Evolutionary conservation across 2,329 filamentous ascomycete genomes (phyloP).

Genomic region (Neoarthrinium moseri): DNA sequence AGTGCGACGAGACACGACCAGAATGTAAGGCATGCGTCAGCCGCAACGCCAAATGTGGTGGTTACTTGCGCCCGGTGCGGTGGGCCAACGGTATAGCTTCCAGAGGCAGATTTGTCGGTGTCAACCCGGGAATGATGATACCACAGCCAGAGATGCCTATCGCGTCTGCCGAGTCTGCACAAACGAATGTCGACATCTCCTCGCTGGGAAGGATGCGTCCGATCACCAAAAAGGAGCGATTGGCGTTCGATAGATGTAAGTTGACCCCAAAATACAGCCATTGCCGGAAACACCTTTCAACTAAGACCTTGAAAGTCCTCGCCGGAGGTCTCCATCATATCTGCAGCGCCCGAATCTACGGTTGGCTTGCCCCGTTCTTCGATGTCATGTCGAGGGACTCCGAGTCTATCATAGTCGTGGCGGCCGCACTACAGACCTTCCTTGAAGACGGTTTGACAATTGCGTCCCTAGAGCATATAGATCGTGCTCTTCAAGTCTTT

Average conservation of each 20-base stretch:
- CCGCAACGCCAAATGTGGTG: constrained; percentile 12
- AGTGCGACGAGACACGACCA: constrained; percentile 28
- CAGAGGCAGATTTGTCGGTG: constrained; percentile 15
- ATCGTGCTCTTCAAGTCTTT: neutral
- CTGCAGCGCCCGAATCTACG: neutral
- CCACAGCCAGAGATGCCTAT: neutral
- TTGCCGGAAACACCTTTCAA: too few relatives aligned
- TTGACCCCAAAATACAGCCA: too few relatives aligned
- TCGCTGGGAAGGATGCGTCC: too few relatives aligned
- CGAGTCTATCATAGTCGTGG: neutral
- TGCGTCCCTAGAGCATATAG: neutral
- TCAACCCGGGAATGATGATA: constrained; percentile 10
- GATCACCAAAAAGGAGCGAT: too few relatives aligned
- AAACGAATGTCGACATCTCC: neutral
- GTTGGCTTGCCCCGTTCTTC: neutral
- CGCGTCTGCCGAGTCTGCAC: neutral
- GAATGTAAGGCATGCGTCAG: constrained; percentile 16
- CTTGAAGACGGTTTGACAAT: neutral
- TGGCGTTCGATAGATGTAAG: too few relatives aligned
- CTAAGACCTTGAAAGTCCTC: neutral
- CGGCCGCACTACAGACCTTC: neutral
- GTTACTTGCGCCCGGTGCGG: constrained; percentile 14
- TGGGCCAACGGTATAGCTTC: constrained; percentile 17
- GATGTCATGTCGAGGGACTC: neutral
- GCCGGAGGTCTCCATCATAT: neutral